Base-by-base conservation (phyloP, 2,329 filamentous ascomycete species). In the Shiraia bambusicola region DNA sequence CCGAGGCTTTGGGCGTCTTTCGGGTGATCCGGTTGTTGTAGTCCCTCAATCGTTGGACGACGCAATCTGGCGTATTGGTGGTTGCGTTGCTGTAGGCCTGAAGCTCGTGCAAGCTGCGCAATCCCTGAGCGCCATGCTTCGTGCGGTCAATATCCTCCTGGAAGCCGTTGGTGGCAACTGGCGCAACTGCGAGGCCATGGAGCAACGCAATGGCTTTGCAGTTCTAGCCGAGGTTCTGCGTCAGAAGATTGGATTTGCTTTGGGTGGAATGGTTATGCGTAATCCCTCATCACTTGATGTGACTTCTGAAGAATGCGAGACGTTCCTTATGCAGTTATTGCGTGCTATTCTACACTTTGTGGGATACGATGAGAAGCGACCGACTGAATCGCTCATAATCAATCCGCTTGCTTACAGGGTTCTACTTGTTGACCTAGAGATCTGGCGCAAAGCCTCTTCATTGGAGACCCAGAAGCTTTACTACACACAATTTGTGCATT, bases 161-260 rank as follows among this genome's bases (percentile, higher is more conserved):
- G 82, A 87, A 51, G 88, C 88, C 46, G 87, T 96, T 35, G 86
- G 87, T 52, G 86, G 87, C 50, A 97, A 87, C 63, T 98, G 94
- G 93, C 82, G 93, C 50, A 97, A 97, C 54, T 97, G 93, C 54
- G 94, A 98, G 66, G 91, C 93, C 17, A 96, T 98, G 87, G 93
- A 98, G 67, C 84, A 88, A 58, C 90, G 95, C 45, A 93, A 94
- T 54, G 94, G 92, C 0, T 98, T 96, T 63, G 86, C 88, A 17
- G 87, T 97, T 26, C 72, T 98, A 36, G 87, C 87, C 28, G 83
- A 90, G 67, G 77, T 97, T 13, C 71, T 98, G 16, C 84, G 89
- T 40, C 87, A 88, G 40, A 96, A 95, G 65, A 75, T 95, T 24
- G 86, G 86, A 4, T 61, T 70, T 34, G 72, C 69, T 35, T 53